Evolutionary conservation across 495 filamentous ascomycete genomes (phyloP), one percentile per base, ranked within the genome.

Genomic region (Aspergillus diversus): DNA sequence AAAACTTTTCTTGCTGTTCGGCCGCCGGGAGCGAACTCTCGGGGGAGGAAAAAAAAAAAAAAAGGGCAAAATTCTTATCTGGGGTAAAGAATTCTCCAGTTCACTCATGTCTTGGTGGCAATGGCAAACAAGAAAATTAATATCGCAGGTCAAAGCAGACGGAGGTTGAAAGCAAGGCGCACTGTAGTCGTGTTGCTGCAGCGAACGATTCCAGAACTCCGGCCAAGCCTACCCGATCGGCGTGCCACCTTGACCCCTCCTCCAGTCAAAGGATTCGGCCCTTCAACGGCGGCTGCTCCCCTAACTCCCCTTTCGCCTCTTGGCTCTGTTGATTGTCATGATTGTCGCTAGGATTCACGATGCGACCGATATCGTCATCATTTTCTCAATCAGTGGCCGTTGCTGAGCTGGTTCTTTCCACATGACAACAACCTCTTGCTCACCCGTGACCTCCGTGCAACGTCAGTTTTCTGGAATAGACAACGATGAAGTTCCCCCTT

Each of bases 121-220:
- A 63, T 57, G 53, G 39, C 42, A 63, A n/a, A n/a, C n/a, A n/a
- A n/a, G n/a, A n/a, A n/a, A n/a, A 39, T 48, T 12, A 35, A 21
- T 33, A 47, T 53, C 31, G 33, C 47, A 51, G 37, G 37, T 6
- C 4, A 55, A 32, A 43, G 47, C 47, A 50, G 5, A 50, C 27
- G 21, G 21, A 27, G 21, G 47, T 5, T 50, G 47, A 17, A 50
- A 47, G 39, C 42, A 63, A 62, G n/a, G 55, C 12, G 46, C 33
- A 16, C 53, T 53, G 50, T 33, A 57, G 60, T 65, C 57, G 66
- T 65, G 66, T 46, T 55, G 16, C 62, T 70, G 68, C 68, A 70
- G 57, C 62, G 68, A 70, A 70, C 50, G 32, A 47, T 70, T 70
- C 68, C 68, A 70, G 68, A 70, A 70, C 33, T 46, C 31, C 59